Percentiles rank a stretch among this genome's conserved stretches.
These are phyloP conservation scores for Calonectria naviculata DNA, from an alignment of 2,329 filamentous ascomycete genomes.

Conservation along the genomic window DNA sequence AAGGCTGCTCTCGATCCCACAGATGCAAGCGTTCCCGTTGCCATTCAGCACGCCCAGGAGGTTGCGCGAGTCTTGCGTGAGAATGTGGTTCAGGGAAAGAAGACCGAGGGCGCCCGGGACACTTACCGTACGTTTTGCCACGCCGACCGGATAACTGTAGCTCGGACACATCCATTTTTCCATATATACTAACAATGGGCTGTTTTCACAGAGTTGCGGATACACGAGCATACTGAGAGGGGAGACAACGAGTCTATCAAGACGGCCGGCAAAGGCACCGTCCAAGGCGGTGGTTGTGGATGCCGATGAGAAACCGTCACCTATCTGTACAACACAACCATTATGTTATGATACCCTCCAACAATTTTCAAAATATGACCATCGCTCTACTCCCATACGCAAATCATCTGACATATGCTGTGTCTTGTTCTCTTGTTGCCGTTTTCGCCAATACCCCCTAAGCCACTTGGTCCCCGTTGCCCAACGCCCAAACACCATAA, in stretches of 20 bases:
- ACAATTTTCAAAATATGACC: conserved; percentile 29
- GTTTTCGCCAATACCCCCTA: conserved; percentile 30
- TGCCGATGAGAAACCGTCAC: conserved; percentile 38
- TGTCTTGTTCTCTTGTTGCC: conserved; percentile 23
- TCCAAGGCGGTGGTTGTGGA: conserved; percentile 47
- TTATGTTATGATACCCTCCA: conserved; percentile 47
- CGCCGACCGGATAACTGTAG: too few species aligned
- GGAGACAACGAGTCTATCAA: conserved; percentile 95
- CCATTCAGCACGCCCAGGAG: conserved; percentile 83
- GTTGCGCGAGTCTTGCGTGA: conserved; percentile 82
- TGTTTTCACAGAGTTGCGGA: conserved; percentile 74
- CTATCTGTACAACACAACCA: conserved; percentile 42
- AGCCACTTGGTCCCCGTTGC: conserved; percentile 18
- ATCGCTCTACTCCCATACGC: conserved; percentile 31
- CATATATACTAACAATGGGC: conserved; percentile 1
- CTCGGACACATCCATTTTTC: neutral
- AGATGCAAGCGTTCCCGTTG: conserved; percentile 69
- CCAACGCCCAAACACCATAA: conserved; percentile 43
- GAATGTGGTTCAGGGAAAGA: conserved; percentile 89
- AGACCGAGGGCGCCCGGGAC: conserved; percentile 53
- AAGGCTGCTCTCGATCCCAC: conserved; percentile 69
- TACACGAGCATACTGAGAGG: conserved; percentile 91
- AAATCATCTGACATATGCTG: conserved; percentile 23
- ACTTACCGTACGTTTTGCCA: conserved; percentile 67
- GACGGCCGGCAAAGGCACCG: conserved; percentile 57